These are phyloP conservation scores for Wallacemonas sp. DNA, from an alignment of 208 protist genomes.

Conservation along the genomic window DNA sequence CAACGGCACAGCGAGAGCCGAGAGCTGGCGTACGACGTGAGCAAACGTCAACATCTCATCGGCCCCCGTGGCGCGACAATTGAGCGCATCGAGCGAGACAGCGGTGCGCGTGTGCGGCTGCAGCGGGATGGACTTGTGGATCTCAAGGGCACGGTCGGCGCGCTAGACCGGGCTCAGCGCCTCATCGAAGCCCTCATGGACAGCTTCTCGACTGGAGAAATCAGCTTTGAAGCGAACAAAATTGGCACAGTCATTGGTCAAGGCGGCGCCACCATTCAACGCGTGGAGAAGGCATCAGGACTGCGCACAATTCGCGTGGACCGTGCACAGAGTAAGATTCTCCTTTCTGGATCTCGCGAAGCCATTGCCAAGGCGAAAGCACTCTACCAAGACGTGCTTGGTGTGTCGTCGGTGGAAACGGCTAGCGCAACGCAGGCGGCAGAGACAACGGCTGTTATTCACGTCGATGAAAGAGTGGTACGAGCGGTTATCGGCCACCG, in stretches of 20 bases:
- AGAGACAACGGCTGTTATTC: conserved; percentile 22
- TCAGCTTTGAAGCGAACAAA: conserved; percentile 19
- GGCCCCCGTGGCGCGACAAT: conserved; percentile 42
- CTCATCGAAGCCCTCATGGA: conserved; percentile 32
- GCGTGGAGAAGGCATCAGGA: conserved; percentile 35
- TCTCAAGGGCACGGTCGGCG: conserved; percentile 29
- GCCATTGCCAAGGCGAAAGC: conserved; percentile 31
- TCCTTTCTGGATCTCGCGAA: conserved; percentile 21
- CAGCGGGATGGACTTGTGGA: conserved; percentile 19
- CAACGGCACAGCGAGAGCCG: conserved; percentile 17
- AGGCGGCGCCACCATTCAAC: conserved; percentile 37
- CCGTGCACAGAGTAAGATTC: conserved; percentile 19
- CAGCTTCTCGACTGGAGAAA: conserved; percentile 22
- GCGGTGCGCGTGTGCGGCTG: conserved; percentile 40
- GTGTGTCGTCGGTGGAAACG: background rate
- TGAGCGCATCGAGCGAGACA: conserved; percentile 36
- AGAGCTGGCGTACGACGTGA: conserved; percentile 20
- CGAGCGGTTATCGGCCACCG: conserved; percentile 29
- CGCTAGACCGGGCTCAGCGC: conserved; percentile 19
- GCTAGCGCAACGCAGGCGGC: conserved; percentile 12
- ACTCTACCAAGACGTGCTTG: conserved; percentile 30
- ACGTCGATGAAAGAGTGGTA: conserved; percentile 30
- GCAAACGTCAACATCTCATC: conserved; percentile 30
- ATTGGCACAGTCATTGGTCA: conserved; percentile 40
- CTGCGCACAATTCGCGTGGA: conserved; percentile 36